These are phyloP conservation scores for Lycium barbarum DNA, from an alignment of 257 asterid species.

Conservation along the genomic window DNA sequence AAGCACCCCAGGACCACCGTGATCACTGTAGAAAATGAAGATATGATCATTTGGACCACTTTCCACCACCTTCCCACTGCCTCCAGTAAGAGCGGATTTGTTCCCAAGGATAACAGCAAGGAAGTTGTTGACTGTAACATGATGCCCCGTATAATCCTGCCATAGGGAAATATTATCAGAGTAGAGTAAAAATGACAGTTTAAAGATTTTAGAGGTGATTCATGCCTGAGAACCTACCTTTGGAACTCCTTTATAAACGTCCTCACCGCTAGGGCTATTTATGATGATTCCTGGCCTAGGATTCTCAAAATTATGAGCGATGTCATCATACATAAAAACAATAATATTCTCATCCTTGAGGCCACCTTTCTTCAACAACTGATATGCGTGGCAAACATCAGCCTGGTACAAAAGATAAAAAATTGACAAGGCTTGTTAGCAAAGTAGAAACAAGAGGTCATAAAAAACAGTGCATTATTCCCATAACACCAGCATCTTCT, in stretches of 20 bases:
- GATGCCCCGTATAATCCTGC: constrained; percentile 88
- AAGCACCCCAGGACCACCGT: constrained; percentile 95
- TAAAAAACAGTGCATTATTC: neutral
- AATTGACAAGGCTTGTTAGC: neutral
- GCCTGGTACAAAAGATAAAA: constrained; percentile 55
- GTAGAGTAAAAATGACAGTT: constrained; percentile 9
- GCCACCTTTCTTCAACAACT: constrained; percentile 81
- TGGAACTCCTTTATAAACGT: constrained; percentile 92
- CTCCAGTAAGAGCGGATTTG: constrained; percentile 78
- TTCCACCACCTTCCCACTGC: constrained; percentile 90
- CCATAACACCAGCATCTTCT: neutral
- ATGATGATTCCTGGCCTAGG: constrained; percentile 92
- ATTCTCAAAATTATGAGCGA: constrained; percentile 75
- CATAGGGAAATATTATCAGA: constrained; percentile 37
- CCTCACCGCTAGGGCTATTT: constrained; percentile 79
- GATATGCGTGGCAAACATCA: constrained; percentile 95
- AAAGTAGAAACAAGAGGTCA: neutral
- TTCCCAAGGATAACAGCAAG: constrained; percentile 83
- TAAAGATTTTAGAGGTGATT: constrained; percentile 25
- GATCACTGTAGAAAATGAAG: constrained; percentile 84
- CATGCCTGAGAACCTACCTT: constrained; percentile 58
- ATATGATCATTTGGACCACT: constrained; percentile 91
- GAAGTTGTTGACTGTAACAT: constrained; percentile 72
- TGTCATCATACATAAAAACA: constrained; percentile 91
- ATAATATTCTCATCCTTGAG: constrained; percentile 85